These are phyloP conservation scores for Pseudoneurospora amorphoporcata DNA, from an alignment of 495 filamentous ascomycete genomes.

Conservation along the genomic window DNA sequence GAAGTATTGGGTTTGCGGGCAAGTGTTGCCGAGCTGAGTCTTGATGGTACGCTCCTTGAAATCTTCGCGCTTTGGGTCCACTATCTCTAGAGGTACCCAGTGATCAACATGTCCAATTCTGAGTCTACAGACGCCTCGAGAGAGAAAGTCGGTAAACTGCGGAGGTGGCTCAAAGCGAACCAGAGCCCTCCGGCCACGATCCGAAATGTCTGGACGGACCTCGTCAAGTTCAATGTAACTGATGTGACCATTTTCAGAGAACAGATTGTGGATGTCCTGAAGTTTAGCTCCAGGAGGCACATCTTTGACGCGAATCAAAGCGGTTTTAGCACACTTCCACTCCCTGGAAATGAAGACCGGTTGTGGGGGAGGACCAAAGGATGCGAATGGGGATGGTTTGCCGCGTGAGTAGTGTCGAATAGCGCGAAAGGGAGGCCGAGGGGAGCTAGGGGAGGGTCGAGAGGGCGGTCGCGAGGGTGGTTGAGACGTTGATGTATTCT, in stretches of 20 bases:
- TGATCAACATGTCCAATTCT: background rate
- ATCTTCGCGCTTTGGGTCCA: background rate
- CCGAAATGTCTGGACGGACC: background rate
- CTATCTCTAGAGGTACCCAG: background rate
- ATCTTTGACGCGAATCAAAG: slow-evolving; percentile 12
- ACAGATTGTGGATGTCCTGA: slow-evolving; percentile 15
- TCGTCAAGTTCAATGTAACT: slow-evolving; percentile 26
- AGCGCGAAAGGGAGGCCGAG: background rate
- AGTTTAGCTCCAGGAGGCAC: slow-evolving; percentile 17
- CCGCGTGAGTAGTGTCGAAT: background rate
- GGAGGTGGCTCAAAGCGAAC: slow-evolving; percentile 32
- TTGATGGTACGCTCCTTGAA: slow-evolving; percentile 3
- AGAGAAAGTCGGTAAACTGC: slow-evolving; percentile 9
- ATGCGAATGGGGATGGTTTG: background rate
- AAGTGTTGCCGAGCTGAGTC: slow-evolving; percentile 18
- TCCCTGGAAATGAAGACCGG: slow-evolving; percentile 8
- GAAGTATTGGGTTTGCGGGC: slow-evolving; percentile 22
- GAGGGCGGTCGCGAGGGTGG: slow-evolving; percentile 12
- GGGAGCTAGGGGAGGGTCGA: background rate
- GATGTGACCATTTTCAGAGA: slow-evolving; percentile 21
- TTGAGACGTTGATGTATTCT: slow-evolving; percentile 23
- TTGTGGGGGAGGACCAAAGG: background rate
- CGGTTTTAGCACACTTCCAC: slow-evolving; percentile 18
- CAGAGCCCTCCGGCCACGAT: slow-evolving; percentile 11
- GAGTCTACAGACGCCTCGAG: slow-evolving; percentile 5